Conservation (phyloP, 352 stramenopile species). For the Globisporangium acanthophoron region DNA sequence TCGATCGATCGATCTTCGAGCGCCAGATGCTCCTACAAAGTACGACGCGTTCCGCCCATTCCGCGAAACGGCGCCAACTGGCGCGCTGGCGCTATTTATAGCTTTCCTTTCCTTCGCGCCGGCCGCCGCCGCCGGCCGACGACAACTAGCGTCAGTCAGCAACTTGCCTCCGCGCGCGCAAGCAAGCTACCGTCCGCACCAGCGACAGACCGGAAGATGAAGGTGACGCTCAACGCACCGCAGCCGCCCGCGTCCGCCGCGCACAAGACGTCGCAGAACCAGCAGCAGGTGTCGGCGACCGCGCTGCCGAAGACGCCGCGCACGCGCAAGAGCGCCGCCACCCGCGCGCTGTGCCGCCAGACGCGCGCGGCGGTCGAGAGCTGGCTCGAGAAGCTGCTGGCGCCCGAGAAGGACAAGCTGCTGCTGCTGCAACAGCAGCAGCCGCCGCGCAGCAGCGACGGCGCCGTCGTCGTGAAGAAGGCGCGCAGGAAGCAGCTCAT, state of each 20-base stretch:
- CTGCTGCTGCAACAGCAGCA: not conserved
- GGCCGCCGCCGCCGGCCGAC: too few relatives aligned
- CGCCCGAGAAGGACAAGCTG: not conserved
- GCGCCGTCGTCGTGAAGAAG: not conserved
- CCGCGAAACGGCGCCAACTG: slow-evolving; percentile 3
- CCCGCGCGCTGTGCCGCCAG: slow-evolving; percentile 2
- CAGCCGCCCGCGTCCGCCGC: not conserved
- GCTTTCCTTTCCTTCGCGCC: too few relatives aligned
- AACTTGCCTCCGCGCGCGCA: too few relatives aligned
- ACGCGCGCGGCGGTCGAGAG: slow-evolving; percentile 3
- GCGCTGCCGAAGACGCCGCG: not conserved
- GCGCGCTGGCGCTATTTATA: not conserved
- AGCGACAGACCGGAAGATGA: not conserved
- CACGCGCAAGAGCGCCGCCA: not conserved
- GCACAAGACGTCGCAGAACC: not conserved
- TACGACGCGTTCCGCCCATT: too few relatives aligned
- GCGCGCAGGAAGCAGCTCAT: not conserved
- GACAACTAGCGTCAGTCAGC: too few relatives aligned
- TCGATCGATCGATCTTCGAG: too few relatives aligned
- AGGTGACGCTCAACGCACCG: not conserved
- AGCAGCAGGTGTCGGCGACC: too few relatives aligned
- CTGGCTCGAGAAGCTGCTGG: slow-evolving; percentile 6
- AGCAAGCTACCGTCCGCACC: not conserved
- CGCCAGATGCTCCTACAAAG: too few relatives aligned
- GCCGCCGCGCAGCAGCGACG: not conserved